These are phyloP conservation scores for Kurtzmaniella natalensis DNA, from an alignment of 1,139 yeast species.

Conservation along the genomic window DNA sequence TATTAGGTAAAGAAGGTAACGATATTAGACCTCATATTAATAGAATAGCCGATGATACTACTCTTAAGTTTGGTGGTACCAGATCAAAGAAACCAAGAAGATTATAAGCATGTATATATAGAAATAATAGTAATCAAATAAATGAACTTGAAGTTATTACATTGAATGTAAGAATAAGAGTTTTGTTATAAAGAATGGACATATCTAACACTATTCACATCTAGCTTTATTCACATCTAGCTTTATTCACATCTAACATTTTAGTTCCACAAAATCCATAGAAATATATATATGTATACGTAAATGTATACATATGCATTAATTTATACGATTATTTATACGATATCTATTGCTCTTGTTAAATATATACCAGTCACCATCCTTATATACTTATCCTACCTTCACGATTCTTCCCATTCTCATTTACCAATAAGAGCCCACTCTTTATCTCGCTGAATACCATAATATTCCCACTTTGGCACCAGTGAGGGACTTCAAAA, in stretches of 20 bases:
- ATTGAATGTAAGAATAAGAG: background rate
- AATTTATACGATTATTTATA: too few species aligned
- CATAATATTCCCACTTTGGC: too few species aligned
- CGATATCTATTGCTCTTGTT: too few species aligned
- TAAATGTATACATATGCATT: too few species aligned
- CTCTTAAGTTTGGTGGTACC: conserved; percentile 88
- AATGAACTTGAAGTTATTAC: background rate
- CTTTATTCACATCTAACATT: too few species aligned
- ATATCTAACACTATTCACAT: too few species aligned
- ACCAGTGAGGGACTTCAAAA: background rate
- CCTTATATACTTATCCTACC: background rate
- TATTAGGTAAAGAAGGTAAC: conserved; percentile 86
- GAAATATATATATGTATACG: too few species aligned
- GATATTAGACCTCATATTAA: conserved; percentile 58
- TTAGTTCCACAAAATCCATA: too few species aligned
- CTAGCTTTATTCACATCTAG: too few species aligned
- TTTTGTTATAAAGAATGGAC: too few species aligned
- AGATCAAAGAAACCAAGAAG: conserved; percentile 84
- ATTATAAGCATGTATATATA: conserved; percentile 33
- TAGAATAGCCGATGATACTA: conserved; percentile 73
- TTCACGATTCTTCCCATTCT: background rate
- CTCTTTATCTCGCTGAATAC: too few species aligned
- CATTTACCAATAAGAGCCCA: background rate
- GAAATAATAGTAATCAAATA: background rate
- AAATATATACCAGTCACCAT: background rate